Conservation (phyloP, 2,329 filamentous ascomycete genomes). For the Colletotrichum navitas region DNA sequence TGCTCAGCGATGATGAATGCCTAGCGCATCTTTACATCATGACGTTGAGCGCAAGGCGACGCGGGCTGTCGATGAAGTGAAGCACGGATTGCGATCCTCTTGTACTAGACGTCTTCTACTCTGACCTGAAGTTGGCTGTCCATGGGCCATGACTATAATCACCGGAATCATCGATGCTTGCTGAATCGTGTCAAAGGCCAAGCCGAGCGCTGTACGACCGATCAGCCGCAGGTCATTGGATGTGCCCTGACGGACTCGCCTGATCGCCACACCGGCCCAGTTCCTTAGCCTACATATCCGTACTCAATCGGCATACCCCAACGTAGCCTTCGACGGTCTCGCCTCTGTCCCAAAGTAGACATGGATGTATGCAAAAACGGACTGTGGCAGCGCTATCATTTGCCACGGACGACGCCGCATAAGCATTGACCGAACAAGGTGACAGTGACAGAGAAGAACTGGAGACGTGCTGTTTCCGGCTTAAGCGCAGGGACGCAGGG, state of each 20-base stretch:
- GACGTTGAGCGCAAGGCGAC: neutral
- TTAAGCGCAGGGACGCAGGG: slow-evolving; percentile 17
- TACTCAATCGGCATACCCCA: slow-evolving; percentile 9
- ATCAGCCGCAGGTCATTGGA: neutral
- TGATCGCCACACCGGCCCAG: slow-evolving; percentile 24
- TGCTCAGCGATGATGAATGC: slow-evolving; percentile 11
- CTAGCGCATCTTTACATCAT: slow-evolving; percentile 32
- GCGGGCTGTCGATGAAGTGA: slow-evolving; percentile 8
- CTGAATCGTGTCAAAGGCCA: slow-evolving; percentile 18
- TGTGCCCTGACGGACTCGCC: neutral
- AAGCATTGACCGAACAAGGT: slow-evolving; percentile 32
- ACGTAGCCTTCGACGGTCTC: slow-evolving; percentile 17
- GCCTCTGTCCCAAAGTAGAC: neutral
- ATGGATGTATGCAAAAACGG: slow-evolving; percentile 19
- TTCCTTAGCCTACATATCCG: slow-evolving; percentile 28
- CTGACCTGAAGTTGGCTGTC: slow-evolving; percentile 33
- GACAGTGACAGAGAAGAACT: slow-evolving; percentile 32
- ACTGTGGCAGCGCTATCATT: slow-evolving; percentile 23
- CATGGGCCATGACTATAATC: neutral
- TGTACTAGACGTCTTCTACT: neutral
- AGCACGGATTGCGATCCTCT: slow-evolving; percentile 24
- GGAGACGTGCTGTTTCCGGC: slow-evolving; percentile 24
- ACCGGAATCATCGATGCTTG: slow-evolving; percentile 8
- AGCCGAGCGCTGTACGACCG: slow-evolving; percentile 12
- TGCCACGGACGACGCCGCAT: slow-evolving; percentile 25